phyloP scores from a whole-genome alignment of 2,329 filamentous ascomycete genomes.

The Alternaria arbusti region DNA sequence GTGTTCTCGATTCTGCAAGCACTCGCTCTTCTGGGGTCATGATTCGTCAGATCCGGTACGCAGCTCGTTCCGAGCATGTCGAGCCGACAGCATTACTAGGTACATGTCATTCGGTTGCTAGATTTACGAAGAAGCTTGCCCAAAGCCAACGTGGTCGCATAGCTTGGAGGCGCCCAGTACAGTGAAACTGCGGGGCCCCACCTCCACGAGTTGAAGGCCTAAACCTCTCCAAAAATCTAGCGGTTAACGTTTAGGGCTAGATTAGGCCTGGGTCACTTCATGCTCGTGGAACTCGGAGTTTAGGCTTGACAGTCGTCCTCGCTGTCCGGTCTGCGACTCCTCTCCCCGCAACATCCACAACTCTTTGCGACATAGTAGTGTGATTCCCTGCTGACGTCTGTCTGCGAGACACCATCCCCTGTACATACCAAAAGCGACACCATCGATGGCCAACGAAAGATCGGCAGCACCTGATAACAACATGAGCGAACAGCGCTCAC shows the following conservation, averaged over 20 bases:
- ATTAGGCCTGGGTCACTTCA: slow-evolving; percentile 12
- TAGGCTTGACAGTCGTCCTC: slow-evolving; percentile 20
- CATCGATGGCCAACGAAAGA: slow-evolving; percentile 17
- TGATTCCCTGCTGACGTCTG: background rate
- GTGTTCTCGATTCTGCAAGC: background rate
- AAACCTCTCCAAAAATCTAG: slow-evolving; percentile 25
- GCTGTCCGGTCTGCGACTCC: background rate
- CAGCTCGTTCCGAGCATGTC: background rate
- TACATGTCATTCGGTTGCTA: background rate
- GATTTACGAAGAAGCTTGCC: background rate
- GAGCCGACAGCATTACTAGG: background rate
- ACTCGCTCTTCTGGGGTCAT: background rate
- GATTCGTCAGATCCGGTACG: background rate
- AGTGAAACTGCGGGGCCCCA: slow-evolving; percentile 39
- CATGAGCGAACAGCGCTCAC: slow-evolving; percentile 19
- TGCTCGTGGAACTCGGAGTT: slow-evolving; percentile 12
- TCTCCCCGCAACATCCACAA: slow-evolving; percentile 10
- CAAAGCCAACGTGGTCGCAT: background rate
- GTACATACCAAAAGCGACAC: background rate
- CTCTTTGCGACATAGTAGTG: background rate
- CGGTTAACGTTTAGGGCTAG: slow-evolving; percentile 16
- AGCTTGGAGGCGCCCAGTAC: slow-evolving; percentile 3
- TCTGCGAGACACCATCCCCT: background rate
- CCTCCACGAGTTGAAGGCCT: slow-evolving; percentile 20
- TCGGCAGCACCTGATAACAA: slow-evolving; percentile 16